Base-by-base conservation (phyloP, 1,139 yeast genomes). In the Pichia norvegensis region DNA sequence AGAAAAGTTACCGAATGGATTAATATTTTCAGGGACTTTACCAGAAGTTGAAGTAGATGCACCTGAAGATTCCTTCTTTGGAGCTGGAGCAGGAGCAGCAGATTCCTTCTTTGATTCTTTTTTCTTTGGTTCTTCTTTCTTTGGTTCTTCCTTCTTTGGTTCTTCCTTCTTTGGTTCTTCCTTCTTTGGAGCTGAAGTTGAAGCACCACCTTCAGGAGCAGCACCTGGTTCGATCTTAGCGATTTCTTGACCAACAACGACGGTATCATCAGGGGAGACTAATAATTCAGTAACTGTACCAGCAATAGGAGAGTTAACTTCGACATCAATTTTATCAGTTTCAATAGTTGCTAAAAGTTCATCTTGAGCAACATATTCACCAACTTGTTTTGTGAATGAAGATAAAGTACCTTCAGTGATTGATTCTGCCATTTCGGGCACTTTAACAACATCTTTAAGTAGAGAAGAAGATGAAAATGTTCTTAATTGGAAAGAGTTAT, bases 351-450 rank as follows among this genome's bases (percentile, higher is more conserved):
- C 98, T 58, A 92, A 74, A 56, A 87, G 81, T 69, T 92, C 98
- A 66, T 92, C 98, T 57, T 73, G 80, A 49, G 75, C 78, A 48
- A 94, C 95, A 60, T 70, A 88, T 55, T 92, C 97, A 55, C 99
- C 99, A 51, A 88, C 86, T 56, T 78, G 71, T 65, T 81, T 82
- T 57, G 79, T 75, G 68, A 79, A 88, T 46, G 87, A 82, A 53
- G 87, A 73, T 57, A 92, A 76, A 43, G 97, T 87, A 66, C 99
- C 99, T 68, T 92, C 99, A 43, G 97, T 87, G 63, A 92, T 84
- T 46, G 97, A 90, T 69, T 92, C 99, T 43, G 98, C 98, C 97
- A 92, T 88, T 56, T 87, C 95, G 44, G 99, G 99, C 35, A 92
- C 98, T 67, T 88, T 86, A 48, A 92, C 95, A 46, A 59, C 53